Base-by-base conservation (phyloP, 106 monocot species). In the Apostasia shenzhenica region DNA sequence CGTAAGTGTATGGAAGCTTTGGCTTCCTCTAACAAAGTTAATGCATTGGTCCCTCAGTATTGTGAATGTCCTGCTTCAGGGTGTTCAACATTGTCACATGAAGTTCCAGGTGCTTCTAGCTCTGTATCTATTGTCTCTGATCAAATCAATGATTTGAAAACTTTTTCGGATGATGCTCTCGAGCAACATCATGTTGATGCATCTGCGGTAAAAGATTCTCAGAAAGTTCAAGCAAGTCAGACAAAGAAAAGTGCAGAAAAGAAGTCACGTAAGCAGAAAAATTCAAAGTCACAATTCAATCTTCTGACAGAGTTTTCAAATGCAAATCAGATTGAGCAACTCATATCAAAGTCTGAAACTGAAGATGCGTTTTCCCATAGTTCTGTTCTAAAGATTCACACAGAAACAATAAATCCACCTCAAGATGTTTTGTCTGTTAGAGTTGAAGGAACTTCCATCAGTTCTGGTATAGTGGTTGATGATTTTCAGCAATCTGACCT, bases 181-280 rank as follows among this genome's bases (percentile, higher is more conserved):
- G 70, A 67, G 41, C 49, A 58, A 41, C 12, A 12, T 44, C 78
- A 55, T 45, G 7, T 13, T 67, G 77, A 85, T 9, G 14, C 44
- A 59, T 10, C 65, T 65, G 47, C 60, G 11, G 43, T 12, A 4
- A 86, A 84, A 70, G 84, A 80, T 76, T 43, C 54, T 1, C 71
- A 88, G 66, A 61, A 14, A 59, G 5, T 41, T 13, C 84, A 86
- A 62, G 54, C 49, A 26, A 76, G 61, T 47, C 81, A 82, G 43
- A 51, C 65, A 13, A 99, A 92, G 57, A 92, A 83, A 69, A 26
- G 63, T 41, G 67, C 82, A 57, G 88, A 91, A 44, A 95, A 88
- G 76, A 95, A 95, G 67, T 78, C 86, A 40, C 88, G 73, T 70
- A 92, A 86, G 69, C 92, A 92, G 76, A 99, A 83, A 76, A 85